These are phyloP conservation scores for Aspergillus arachidicola DNA, from an alignment of 2,329 filamentous ascomycete species.

Conservation along the genomic window DNA sequence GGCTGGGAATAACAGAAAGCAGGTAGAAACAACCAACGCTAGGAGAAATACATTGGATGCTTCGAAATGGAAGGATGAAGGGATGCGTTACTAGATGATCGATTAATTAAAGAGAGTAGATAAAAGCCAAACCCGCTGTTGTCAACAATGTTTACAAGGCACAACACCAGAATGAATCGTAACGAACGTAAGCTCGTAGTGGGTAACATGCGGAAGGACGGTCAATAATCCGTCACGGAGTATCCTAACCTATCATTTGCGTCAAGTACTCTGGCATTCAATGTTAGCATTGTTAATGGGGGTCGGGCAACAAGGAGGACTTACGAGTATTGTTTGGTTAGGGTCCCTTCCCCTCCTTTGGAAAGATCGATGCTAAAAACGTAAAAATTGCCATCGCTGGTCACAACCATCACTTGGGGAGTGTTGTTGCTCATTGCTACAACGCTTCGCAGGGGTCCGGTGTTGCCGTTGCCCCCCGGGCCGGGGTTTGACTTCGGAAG, in stretches of 20 bases:
- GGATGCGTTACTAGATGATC: neutral
- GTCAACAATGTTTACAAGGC: neutral
- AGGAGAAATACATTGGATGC: neutral
- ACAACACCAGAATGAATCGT: constrained; percentile 3
- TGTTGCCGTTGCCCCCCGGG: constrained; percentile 38
- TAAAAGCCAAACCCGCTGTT: neutral
- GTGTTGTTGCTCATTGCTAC: constrained; percentile 95
- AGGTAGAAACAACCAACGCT: neutral
- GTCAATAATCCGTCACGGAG: constrained; percentile 39
- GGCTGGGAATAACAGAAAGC: neutral
- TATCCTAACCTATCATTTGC: constrained; percentile 46
- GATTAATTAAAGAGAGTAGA: neutral
- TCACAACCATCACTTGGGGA: constrained; percentile 97
- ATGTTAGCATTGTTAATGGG: constrained; percentile 15
- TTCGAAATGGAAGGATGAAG: neutral
- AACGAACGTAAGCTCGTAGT: constrained; percentile 11
- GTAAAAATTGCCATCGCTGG: constrained; percentile 91
- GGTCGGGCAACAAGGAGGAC: constrained; percentile 40
- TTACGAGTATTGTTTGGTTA: constrained; percentile 92
- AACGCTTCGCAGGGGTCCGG: constrained; percentile 77
- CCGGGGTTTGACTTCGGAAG: constrained; percentile 67
- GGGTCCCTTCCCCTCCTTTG: constrained; percentile 85
- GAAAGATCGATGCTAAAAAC: constrained; percentile 96
- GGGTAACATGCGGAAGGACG: neutral
- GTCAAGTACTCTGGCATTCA: constrained; percentile 42